Evolutionary conservation across 2,329 filamentous ascomycete species (phyloP), one percentile per base, ranked within the genome.

Genomic region (Fusarium sp.): DNA sequence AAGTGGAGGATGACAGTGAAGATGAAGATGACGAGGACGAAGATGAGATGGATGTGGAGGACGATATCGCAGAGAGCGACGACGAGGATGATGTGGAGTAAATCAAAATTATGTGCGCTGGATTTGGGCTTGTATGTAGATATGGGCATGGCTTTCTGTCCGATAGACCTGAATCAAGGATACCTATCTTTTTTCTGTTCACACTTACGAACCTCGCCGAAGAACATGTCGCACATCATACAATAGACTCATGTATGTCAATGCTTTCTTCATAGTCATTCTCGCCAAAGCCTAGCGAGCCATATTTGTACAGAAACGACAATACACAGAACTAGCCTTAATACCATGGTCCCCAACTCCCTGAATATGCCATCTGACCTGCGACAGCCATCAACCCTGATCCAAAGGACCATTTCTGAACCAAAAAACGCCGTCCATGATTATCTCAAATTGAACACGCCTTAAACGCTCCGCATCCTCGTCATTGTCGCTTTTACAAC

Each of bases 1-100:
- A 82, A 6, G 79, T 78, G 16, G 78, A 78, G 31, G 80, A 79
- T 1, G 77, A 77, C 1, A 79, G 76, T 5, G 81, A 80, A 12
- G 83, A 82, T 1, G 80, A 81, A 16, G 80, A 81, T 15, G 79
- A 81, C 23, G 81, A 81, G 3, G 80, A 80, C 3, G 80, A 83
- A 37, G 78, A 84, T 47, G 81, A 82, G 61, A 78, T 80, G 11
- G 79, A 80, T 9, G 73, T 68, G 9, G 78, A 78, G n/a, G 78
- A 78, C 4, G 78, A 78, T 6, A 78, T 77, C 11, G 82, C 82
- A 16, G 79, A 79, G 5, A 84, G 82, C 8, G 79, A 81, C 8
- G 73, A 75, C 1, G 74, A 77, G 10, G 70, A 76, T n/a, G 75
- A 77, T 41, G 70, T 73, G 48, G 70, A 76, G 66, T 75, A 73